phyloP scores from a whole-genome alignment of 208 protist species.

The Acanthamoeba royreba region DNA sequence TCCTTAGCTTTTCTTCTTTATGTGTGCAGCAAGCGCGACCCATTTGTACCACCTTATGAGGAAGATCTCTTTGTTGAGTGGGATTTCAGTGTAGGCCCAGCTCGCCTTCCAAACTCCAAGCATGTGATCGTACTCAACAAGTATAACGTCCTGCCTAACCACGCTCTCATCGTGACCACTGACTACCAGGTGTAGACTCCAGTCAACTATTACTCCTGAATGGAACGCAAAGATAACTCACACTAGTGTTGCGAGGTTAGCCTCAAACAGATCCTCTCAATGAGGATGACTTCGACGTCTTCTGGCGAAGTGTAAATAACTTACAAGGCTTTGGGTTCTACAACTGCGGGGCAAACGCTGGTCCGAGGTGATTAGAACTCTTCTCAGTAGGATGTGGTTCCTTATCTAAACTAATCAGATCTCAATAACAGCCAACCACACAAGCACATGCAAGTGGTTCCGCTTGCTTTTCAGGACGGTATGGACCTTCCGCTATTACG shows the following conservation, averaged over 20 bases:
- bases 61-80: slow-evolving; percentile 4
- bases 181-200: not conserved
- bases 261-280: not conserved
- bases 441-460: slow-evolving; percentile 43
- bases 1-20: not conserved
- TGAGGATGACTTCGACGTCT: not conserved
- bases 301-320: not conserved
- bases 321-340: not conserved
- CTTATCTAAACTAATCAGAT: not conserved
- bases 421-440: not conserved
- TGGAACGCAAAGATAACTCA: too few species aligned
- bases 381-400: not conserved
- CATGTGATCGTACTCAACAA: slow-evolving; percentile 29
- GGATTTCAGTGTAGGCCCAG: not conserved
- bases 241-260: not conserved
- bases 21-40: not conserved
- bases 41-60: slow-evolving; percentile 18
- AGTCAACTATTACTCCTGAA: too few species aligned
- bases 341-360: not conserved
- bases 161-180: slow-evolving; percentile 29
- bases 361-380: not conserved
- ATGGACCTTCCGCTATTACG: not conserved
- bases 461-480: not conserved
- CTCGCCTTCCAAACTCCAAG: not conserved
- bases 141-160: slow-evolving; percentile 30